Conservation (phyloP, 2,329 filamentous ascomycete genomes). For the Truncatella angustata region DNA sequence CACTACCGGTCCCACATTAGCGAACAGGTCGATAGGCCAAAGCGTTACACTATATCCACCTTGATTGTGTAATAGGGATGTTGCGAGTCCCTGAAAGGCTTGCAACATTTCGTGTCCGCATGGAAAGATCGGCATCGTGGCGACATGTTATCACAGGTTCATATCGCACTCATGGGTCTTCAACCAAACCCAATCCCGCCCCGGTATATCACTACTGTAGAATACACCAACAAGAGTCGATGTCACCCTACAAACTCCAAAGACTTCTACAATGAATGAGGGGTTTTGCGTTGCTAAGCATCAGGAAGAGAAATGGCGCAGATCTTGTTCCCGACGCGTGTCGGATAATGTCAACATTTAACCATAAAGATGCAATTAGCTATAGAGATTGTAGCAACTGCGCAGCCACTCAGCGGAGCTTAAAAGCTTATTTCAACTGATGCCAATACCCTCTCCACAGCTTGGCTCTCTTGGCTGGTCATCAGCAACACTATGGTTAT, state of each 20-base stretch:
- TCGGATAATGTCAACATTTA: not conserved
- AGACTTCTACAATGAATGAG: too few relatives aligned
- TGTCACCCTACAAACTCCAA: not conserved
- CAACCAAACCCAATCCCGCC: not conserved
- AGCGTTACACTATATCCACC: not conserved
- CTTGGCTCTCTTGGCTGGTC: conserved; percentile 5
- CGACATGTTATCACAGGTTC: too few relatives aligned
- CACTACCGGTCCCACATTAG: not conserved
- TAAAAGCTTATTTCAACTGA: conserved; percentile 6
- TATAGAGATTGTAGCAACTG: too few relatives aligned
- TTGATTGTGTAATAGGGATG: not conserved
- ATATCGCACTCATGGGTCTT: too few relatives aligned
- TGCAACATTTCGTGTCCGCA: not conserved
- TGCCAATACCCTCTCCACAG: not conserved
- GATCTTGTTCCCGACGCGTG: not conserved
- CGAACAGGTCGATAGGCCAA: not conserved
- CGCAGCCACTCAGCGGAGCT: not conserved
- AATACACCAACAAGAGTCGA: not conserved
- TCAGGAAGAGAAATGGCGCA: too few relatives aligned
- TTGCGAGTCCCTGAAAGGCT: too few relatives aligned
- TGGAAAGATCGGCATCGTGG: too few relatives aligned
- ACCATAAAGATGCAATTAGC: too few relatives aligned
- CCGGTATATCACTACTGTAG: not conserved
- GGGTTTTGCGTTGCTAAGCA: too few relatives aligned
- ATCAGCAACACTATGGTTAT: not conserved